Conservation (phyloP, 169 alveolate genomes). For the Plasmodium relictum region DNA sequence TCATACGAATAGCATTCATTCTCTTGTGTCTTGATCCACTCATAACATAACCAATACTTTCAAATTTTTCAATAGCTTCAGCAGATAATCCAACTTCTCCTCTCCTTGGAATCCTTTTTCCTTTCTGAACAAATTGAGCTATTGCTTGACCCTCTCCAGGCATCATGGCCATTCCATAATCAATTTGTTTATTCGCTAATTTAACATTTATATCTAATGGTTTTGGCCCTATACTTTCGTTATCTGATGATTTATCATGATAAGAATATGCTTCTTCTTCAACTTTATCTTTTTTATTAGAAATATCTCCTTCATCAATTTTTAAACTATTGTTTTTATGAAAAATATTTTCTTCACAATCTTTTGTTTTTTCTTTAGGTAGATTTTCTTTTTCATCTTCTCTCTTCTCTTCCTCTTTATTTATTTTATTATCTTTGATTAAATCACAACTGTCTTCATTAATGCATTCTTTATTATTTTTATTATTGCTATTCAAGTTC, state of each 20-base stretch:
- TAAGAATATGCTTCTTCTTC: conserved; percentile 10
- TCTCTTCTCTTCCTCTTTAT: conserved; percentile 15
- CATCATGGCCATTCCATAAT: conserved; percentile 78
- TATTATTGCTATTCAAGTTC: background rate
- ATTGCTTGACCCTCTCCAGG: conserved; percentile 92
- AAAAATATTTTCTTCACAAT: background rate
- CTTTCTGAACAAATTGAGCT: conserved; percentile 91
- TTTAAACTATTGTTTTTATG: background rate
- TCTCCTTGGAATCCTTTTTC: conserved; percentile 93
- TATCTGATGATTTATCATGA: conserved; percentile 23
- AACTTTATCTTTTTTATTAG: background rate
- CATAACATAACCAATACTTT: conserved; percentile 94
- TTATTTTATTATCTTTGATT: background rate
- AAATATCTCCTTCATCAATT: background rate
- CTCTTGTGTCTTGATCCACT: conserved; percentile 91
- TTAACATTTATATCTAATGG: conserved; percentile 76
- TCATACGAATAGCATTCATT: conserved; percentile 93
- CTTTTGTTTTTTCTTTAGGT: background rate
- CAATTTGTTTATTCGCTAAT: conserved; percentile 61
- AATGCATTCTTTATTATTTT: background rate
- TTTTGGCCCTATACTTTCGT: conserved; percentile 78
- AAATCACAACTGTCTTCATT: background rate
- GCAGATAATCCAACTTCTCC: conserved; percentile 95
- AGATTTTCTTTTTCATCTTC: background rate
- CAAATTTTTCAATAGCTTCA: conserved; percentile 93